Evolutionary conservation across 2,329 filamentous ascomycete species (phyloP).

Genomic region (Botrytis cinerea): DNA sequence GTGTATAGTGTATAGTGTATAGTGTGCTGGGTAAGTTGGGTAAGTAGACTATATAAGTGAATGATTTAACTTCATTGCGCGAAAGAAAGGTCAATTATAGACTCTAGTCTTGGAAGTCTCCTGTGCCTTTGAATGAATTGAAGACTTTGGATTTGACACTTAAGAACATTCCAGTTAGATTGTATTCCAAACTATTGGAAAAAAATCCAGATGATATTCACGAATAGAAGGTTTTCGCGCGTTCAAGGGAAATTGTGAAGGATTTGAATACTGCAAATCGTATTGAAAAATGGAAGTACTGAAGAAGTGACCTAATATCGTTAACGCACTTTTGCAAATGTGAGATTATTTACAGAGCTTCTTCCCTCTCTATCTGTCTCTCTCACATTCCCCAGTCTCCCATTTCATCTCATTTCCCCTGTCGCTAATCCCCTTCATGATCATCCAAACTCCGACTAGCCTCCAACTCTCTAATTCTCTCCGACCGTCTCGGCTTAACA

Average conservation of each 20-base stretch:
- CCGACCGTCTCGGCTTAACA: neutral
- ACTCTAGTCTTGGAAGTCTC: too few relatives aligned
- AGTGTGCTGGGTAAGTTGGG: too few relatives aligned
- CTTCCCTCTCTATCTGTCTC: neutral
- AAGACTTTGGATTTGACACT: neutral
- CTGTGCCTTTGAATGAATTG: too few relatives aligned
- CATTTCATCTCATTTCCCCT: neutral
- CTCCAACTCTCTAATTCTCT: neutral
- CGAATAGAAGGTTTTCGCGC: fast-evolving
- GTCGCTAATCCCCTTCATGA: neutral
- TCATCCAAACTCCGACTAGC: neutral
- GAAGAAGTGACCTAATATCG: neutral
- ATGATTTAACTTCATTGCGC: too few relatives aligned
- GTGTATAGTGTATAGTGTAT: too few relatives aligned
- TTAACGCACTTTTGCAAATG: neutral
- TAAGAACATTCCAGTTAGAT: neutral
- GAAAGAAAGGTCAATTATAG: too few relatives aligned
- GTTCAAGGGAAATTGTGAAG: neutral
- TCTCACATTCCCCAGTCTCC: neutral
- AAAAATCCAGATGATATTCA: neutral
- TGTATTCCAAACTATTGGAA: neutral
- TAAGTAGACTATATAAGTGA: too few relatives aligned
- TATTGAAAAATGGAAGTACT: neutral
- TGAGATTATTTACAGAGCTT: neutral
- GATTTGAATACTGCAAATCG: neutral